Conservation (phyloP, 176 grass and related monocot genomes). For the Avena sativa region DNA sequence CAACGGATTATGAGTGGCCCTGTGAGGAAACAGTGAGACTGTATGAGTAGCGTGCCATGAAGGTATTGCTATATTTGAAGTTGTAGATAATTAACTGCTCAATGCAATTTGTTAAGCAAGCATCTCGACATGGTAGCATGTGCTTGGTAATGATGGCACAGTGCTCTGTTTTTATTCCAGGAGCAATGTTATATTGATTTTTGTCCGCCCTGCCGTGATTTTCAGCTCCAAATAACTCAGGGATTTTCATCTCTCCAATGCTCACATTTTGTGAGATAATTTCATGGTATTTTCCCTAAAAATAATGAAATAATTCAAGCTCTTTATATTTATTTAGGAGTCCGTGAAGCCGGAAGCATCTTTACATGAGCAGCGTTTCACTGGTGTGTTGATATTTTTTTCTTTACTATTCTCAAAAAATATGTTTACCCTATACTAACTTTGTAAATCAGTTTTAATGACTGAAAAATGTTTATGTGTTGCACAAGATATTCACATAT, state of each 20-base stretch:
- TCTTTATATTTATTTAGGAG: too few relatives aligned
- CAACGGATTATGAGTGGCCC: neutral
- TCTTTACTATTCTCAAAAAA: too few relatives aligned
- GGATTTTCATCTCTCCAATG: neutral
- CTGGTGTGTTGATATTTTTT: too few relatives aligned
- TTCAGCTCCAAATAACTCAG: neutral
- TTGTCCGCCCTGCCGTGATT: neutral
- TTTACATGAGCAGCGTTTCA: too few relatives aligned
- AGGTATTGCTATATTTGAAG: neutral
- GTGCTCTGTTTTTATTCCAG: neutral
- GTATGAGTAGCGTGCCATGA: neutral
- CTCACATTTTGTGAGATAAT: neutral
- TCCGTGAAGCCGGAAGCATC: too few relatives aligned
- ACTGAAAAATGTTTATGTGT: too few relatives aligned
- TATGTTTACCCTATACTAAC: too few relatives aligned
- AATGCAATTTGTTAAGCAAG: neutral
- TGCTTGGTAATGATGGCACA: neutral
- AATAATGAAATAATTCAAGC: too few relatives aligned
- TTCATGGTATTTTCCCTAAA: too few relatives aligned
- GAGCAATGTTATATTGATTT: neutral
- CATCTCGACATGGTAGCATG: conserved; percentile 1
- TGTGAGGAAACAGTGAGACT: neutral
- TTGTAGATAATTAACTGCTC: neutral
- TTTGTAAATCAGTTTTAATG: too few relatives aligned
- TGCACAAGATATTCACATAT: too few relatives aligned